These are phyloP conservation scores for Hygrophorus russula DNA, from an alignment of 768 basidiomycete species.

Conservation along the genomic window DNA sequence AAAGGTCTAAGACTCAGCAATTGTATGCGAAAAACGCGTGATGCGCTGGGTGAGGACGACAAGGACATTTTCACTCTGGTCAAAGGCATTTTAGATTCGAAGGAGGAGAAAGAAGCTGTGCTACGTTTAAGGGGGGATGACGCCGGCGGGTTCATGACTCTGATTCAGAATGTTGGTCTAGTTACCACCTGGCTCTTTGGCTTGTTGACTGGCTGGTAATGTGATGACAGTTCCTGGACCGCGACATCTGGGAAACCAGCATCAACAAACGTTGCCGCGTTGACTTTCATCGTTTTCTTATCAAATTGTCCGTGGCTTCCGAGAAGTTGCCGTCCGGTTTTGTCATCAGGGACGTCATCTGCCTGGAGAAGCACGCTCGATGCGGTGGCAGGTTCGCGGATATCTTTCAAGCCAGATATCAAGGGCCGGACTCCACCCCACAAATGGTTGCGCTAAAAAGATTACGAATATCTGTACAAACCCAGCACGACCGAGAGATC, in stretches of 20 bases:
- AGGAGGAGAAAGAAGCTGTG: constrained; percentile 6
- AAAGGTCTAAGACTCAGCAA: constrained; percentile 9
- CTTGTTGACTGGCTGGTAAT: not conserved
- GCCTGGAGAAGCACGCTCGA: constrained; percentile 3
- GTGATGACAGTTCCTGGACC: not conserved
- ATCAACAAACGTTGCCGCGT: not conserved
- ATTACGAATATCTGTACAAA: too few relatives aligned
- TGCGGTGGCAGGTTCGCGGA: constrained; percentile 13
- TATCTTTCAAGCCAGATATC: constrained; percentile 10
- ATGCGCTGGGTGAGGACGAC: constrained; percentile 12
- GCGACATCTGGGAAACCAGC: too few relatives aligned
- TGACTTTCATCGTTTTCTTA: constrained; percentile 8
- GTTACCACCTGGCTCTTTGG: not conserved
- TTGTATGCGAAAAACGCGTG: constrained; percentile 10
- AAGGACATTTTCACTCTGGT: constrained; percentile 8
- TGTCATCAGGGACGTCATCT: constrained; percentile 8
- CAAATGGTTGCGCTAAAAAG: too few relatives aligned
- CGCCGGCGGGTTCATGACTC: constrained; percentile 12
- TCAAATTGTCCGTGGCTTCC: constrained; percentile 8
- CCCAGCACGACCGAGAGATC: too few relatives aligned
- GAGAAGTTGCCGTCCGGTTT: constrained; percentile 9
- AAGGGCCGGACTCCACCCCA: too few relatives aligned
- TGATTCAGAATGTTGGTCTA: constrained; percentile 12
- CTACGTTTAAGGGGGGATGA: constrained; percentile 8
- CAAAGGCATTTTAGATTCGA: constrained; percentile 9